Percentiles rank a stretch among this genome's conserved stretches.
These are phyloP conservation scores for Exophiala oligosperma DNA, from an alignment of 2,329 filamentous ascomycete genomes.

Conservation along the genomic window DNA sequence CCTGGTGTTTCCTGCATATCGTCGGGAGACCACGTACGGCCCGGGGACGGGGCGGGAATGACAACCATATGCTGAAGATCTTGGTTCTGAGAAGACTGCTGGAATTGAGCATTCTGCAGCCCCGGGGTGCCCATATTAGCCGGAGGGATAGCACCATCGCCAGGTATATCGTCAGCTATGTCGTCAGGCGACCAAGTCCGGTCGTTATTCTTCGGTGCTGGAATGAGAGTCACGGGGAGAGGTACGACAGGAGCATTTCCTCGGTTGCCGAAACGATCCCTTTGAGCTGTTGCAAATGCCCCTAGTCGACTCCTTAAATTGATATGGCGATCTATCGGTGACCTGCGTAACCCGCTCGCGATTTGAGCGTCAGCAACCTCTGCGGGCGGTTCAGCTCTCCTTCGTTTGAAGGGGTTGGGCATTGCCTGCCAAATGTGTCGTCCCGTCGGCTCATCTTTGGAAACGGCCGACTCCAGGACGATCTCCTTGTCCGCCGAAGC, in stretches of 20 bases:
- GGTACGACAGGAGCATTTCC: conserved; percentile 38
- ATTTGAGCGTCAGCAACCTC: conserved; percentile 60
- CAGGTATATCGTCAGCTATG: conserved; percentile 5
- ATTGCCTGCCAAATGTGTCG: conserved; percentile 52
- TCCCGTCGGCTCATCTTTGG: conserved; percentile 28
- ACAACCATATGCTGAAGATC: conserved; percentile 47
- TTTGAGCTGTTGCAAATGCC: conserved; percentile 51
- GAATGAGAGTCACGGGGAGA: conserved; percentile 61
- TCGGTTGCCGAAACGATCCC: conserved; percentile 44
- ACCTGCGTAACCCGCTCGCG: conserved; percentile 37
- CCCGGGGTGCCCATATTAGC: not conserved
- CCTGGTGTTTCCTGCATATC: conserved; percentile 25
- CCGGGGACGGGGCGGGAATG: conserved; percentile 59
- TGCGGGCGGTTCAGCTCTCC: conserved; percentile 58
- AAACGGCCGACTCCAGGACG: conserved; percentile 28
- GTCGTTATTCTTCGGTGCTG: conserved; percentile 55
- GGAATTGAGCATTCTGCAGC: not conserved
- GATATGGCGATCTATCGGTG: conserved; percentile 31
- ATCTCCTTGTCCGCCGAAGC: conserved; percentile 18
- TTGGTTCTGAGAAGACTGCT: not conserved
- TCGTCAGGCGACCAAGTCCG: conserved; percentile 56
- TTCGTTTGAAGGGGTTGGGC: conserved; percentile 59
- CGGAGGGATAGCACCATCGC: conserved; percentile 3
- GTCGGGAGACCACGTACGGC: conserved; percentile 56
- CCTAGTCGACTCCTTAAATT: conserved; percentile 48